Percentiles rank a stretch among this genome's conserved stretches.
Conservation (phyloP, 2,329 filamentous ascomycete species). For the Periconia sp. region DNA sequence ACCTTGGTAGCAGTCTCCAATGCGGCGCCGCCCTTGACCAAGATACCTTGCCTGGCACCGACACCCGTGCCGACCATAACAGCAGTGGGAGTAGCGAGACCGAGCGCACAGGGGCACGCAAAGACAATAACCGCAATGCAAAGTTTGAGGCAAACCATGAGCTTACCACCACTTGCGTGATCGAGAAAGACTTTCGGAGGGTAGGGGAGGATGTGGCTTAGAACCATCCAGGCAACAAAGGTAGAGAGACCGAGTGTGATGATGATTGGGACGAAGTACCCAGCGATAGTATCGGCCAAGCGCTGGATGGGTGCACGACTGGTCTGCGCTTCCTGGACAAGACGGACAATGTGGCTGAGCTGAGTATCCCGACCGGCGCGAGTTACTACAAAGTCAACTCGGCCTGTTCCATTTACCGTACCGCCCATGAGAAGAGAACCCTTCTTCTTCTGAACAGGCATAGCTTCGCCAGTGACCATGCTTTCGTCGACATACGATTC, state of each 20-base stretch:
- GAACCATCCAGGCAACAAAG: constrained; percentile 90
- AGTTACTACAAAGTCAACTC: constrained; percentile 89
- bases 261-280: constrained; percentile 91
- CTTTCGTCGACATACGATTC: constrained; percentile 96
- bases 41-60: constrained; percentile 90
- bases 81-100: constrained; percentile 90
- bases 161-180: constrained; percentile 78
- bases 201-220: constrained; percentile 80
- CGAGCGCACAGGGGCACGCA: constrained; percentile 95
- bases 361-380: constrained; percentile 93
- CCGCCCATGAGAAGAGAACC: constrained; percentile 83
- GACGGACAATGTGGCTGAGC: constrained; percentile 94
- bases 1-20: constrained; percentile 89
- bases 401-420: constrained; percentile 91
- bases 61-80: constrained; percentile 99
- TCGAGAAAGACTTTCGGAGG: constrained; percentile 88
- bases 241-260: constrained; percentile 81
- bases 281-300: constrained; percentile 85
- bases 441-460: constrained; percentile 88
- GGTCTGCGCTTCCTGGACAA: constrained; percentile 97
- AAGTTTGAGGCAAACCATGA: constrained; percentile 96
- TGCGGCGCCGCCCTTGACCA: constrained; percentile 95
- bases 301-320: constrained; percentile 92
- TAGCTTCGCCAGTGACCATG: constrained; percentile 97
- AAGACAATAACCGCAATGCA: constrained; percentile 99